Percentiles rank a stretch among this genome's conserved stretches.
These are phyloP conservation scores for Komagataella pastoris DNA, from an alignment of 805 yeast species.

Conservation along the genomic window DNA sequence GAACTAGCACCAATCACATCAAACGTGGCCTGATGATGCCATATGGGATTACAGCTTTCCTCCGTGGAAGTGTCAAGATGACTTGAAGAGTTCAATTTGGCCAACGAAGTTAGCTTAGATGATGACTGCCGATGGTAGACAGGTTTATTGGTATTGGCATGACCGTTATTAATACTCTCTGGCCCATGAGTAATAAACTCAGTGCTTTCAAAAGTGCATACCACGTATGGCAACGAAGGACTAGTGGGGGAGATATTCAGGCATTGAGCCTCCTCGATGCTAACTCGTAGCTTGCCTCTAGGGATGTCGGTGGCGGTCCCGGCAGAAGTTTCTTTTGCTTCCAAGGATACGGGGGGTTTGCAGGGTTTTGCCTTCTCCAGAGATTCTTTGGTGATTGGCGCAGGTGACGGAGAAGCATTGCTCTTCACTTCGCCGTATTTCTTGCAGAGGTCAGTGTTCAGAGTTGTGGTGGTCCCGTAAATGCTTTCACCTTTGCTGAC, in stretches of 20 bases:
- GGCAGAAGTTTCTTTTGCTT: not conserved
- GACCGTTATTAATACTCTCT: constrained; percentile 22
- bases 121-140: constrained; percentile 30
- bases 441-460: constrained; percentile 12
- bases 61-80: constrained; percentile 1
- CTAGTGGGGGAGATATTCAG: constrained; percentile 37
- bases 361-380: not conserved
- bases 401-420: constrained; percentile 3
- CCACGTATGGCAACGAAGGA: constrained; percentile 71
- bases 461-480: constrained; percentile 49
- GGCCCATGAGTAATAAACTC: constrained; percentile 84
- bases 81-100: constrained; percentile 16
- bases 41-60: constrained; percentile 38
- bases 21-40: constrained; percentile 89
- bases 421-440: constrained; percentile 6
- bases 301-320: constrained; percentile 27
- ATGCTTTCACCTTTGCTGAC: constrained; percentile 48
- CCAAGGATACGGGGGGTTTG: not conserved
- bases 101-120: constrained; percentile 18
- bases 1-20: constrained; percentile 81
- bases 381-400: constrained; percentile 2
- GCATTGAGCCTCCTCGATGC: constrained; percentile 68
- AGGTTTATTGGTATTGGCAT: constrained; percentile 11
- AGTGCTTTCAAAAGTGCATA: constrained; percentile 82
- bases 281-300: constrained; percentile 73